These are phyloP conservation scores for Ophiostoma sp. DNA, from an alignment of 2,329 filamentous ascomycete genomes.

Conservation along the genomic window DNA sequence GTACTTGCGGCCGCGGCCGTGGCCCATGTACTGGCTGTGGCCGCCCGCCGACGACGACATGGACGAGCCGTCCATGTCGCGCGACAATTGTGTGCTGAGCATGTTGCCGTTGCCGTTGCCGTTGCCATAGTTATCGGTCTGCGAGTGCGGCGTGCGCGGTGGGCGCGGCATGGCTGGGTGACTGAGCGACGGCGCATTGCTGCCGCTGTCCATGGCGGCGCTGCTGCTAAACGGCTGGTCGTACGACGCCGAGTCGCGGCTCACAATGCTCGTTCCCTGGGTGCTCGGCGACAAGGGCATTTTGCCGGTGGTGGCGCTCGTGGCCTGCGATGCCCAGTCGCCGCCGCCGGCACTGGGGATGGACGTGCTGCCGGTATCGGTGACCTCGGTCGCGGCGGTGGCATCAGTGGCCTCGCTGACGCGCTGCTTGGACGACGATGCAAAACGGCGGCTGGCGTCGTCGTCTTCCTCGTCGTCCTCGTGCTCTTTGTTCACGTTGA, in stretches of 20 bases:
- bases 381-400: conserved; percentile 48
- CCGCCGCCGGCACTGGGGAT: conserved; percentile 43
- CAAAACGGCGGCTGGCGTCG: conserved; percentile 37
- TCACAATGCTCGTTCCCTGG: conserved; percentile 60
- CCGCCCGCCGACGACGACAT: conserved; percentile 26
- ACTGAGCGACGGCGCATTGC: conserved; percentile 27
- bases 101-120: neutral
- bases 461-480: conserved; percentile 7
- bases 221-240: conserved; percentile 39
- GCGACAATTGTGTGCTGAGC: conserved; percentile 31
- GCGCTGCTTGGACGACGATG: conserved; percentile 43
- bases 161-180: conserved; percentile 4
- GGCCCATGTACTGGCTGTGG: conserved; percentile 35
- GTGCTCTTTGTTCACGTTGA: conserved; percentile 31
- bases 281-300: conserved; percentile 62
- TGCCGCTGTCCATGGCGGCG: conserved; percentile 28
- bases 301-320: conserved; percentile 58
- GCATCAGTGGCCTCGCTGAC: conserved; percentile 52
- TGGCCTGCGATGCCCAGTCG: conserved; percentile 59
- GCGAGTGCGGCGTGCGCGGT: conserved; percentile 13
- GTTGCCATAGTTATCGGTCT: neutral
- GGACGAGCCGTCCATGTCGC: conserved; percentile 36
- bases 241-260: conserved; percentile 52
- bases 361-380: conserved; percentile 54
- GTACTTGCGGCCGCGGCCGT: neutral